Conservation (phyloP, 768 basidiomycete species). For the Auricularia sp. region DNA sequence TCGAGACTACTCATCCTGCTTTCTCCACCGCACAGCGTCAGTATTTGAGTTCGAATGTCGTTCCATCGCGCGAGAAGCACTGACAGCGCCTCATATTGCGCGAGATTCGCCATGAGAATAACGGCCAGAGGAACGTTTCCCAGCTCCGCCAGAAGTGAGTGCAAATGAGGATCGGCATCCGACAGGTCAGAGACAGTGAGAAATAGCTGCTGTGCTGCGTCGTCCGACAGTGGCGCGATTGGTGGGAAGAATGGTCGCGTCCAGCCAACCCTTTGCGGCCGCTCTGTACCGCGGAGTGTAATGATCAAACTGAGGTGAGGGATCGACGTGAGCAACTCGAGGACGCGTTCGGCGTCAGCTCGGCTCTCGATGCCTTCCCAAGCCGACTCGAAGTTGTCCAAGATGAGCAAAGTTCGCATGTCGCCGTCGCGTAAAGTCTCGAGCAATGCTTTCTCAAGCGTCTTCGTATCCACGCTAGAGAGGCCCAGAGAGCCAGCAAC, state of each 20-base stretch:
- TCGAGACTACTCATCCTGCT: background rate
- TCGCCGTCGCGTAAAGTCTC: slow-evolving; percentile 5
- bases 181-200: background rate
- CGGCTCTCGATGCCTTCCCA: background rate
- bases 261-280: background rate
- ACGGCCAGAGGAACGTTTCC: background rate
- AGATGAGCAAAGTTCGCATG: slow-evolving; percentile 8
- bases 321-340: background rate
- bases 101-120: background rate
- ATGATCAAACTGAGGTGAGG: background rate
- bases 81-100: background rate
- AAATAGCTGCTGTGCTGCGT: background rate
- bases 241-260: background rate
- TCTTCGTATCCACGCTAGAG: background rate
- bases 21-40: background rate
- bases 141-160: background rate
- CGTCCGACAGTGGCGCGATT: background rate
- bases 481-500: background rate
- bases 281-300: background rate
- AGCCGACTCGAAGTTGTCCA: background rate
- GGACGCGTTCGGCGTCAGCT: background rate
- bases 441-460: background rate
- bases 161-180: background rate
- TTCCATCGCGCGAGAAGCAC: background rate
- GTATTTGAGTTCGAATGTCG: background rate